phyloP scores from a whole-genome alignment of 1,284 basidiomycete genomes.

The Trametes pubescens region DNA sequence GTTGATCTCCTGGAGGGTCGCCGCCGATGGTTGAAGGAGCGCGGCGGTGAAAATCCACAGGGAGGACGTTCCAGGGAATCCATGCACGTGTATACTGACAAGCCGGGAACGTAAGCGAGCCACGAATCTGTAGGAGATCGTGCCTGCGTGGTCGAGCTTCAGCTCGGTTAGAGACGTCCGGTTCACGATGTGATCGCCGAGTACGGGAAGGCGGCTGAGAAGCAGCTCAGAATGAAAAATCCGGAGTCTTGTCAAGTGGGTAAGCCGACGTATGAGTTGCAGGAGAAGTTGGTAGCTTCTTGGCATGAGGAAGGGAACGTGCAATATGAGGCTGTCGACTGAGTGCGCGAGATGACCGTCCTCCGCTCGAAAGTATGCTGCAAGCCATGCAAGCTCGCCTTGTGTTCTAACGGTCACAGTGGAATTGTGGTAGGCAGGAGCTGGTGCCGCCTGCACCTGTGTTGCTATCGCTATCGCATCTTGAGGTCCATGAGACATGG shows the following conservation, averaged over 20 bases:
- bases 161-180: not conserved
- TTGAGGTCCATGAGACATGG: not conserved
- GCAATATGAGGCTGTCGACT: not conserved
- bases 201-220: not conserved
- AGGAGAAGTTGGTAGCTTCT: not conserved
- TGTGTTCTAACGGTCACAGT: not conserved
- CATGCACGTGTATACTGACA: not conserved
- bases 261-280: not conserved
- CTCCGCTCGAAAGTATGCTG: not conserved
- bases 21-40: not conserved
- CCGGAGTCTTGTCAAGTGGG: not conserved
- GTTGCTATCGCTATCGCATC: not conserved
- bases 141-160: not conserved
- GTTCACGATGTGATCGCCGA: not conserved
- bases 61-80: not conserved
- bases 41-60: not conserved
- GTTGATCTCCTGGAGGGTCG: not conserved
- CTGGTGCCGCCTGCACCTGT: not conserved
- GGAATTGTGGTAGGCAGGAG: not conserved
- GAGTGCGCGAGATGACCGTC: not conserved
- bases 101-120: not conserved
- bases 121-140: not conserved
- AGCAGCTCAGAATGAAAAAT: not conserved
- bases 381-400: not conserved
- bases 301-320: not conserved